Base-by-base conservation (phyloP, 2,329 filamentous ascomycete genomes). In the Cucurbitaria berberidis region DNA sequence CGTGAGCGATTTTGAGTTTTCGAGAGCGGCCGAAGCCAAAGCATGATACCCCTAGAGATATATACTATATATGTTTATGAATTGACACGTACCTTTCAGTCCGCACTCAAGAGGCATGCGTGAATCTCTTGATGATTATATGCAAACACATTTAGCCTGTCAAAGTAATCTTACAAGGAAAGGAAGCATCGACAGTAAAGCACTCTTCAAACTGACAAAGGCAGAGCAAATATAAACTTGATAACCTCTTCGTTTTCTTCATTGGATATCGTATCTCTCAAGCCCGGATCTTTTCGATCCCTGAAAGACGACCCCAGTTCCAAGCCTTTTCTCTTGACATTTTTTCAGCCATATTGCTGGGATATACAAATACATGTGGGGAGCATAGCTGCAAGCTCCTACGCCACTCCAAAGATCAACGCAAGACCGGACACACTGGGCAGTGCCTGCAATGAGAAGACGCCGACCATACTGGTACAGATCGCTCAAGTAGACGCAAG, bases 401-500 rank as follows among this genome's bases (percentile, higher is more conserved):
- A 45, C 30, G 35, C 54, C 44, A n/a, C 51, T 32, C 47, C 43
- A 30, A 27, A 40, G 42, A 42, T 34, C 45, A 43, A 38, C 53
- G 51, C 34, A 54, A 57, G 47, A 27, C 38, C 43, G 40, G 53
- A 48, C 59, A 49, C 50, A 55, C 54, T 30, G 48, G 52, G 54
- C 56, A 51, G 21, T 48, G 51, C 54, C 43, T 48, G 45, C 5
- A 44, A 44, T 41, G 34, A 51, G 10, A 50, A 61, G 29, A 51
- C 53, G 41, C 53, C 45, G 27, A 34, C 43, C 27, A 29, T 60
- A 60, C 51, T 55, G 21, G 45, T 58, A 55, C 53, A 63, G 45
- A 52, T 48, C 57, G 60, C 60, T 59, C 51, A 57, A 47, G 49
- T 47, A 57, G 45, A 52, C 42, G 44, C 22, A 57, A 57, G 39